Evolutionary conservation across 371 early-diverging fungal genomes (phyloP).

Genomic region (Actinomucor elegans): DNA sequence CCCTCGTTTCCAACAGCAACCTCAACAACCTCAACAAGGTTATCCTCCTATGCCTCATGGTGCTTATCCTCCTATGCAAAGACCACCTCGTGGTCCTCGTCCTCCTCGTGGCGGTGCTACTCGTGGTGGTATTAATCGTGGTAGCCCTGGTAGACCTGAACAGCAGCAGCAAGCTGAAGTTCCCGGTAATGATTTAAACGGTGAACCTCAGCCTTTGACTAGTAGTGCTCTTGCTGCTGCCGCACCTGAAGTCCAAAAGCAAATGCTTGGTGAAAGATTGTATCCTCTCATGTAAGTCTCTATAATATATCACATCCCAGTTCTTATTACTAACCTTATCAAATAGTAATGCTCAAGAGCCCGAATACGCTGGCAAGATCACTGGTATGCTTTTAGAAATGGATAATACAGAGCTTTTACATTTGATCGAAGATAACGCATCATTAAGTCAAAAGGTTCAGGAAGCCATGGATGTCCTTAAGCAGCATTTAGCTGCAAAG

Average conservation of each 20-base stretch:
- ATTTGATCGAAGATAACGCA: conserved; percentile 67
- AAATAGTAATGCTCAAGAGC: conserved; percentile 50
- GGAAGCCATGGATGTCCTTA: conserved; percentile 88
- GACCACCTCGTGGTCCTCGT: conserved; percentile 32
- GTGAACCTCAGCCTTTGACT: conserved; percentile 40
- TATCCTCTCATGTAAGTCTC: conserved; percentile 83
- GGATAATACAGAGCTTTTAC: conserved; percentile 83
- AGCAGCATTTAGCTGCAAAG: conserved; percentile 67
- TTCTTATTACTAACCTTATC: no score
- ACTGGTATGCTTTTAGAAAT: conserved; percentile 95
- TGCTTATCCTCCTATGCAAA: conserved; percentile 19
- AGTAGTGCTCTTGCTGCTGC: conserved; percentile 71
- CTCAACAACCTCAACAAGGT: conserved; percentile 32
- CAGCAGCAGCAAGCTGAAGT: conserved; percentile 4
- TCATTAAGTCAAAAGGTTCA: conserved; percentile 65
- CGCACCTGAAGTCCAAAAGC: conserved; percentile 78
- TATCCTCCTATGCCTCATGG: conserved; percentile 18
- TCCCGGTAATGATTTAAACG: conserved; percentile 13
- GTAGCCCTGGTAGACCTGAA: background rate
- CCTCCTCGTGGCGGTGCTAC: conserved; percentile 25
- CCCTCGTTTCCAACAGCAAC: conserved; percentile 44
- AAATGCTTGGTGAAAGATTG: conserved; percentile 82
- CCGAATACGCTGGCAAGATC: conserved; percentile 80
- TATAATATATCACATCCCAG: no score
- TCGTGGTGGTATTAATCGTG: conserved; percentile 11